phyloP scores from a whole-genome alignment of 2,329 filamentous ascomycete species.

The Pyricularia grisea region DNA sequence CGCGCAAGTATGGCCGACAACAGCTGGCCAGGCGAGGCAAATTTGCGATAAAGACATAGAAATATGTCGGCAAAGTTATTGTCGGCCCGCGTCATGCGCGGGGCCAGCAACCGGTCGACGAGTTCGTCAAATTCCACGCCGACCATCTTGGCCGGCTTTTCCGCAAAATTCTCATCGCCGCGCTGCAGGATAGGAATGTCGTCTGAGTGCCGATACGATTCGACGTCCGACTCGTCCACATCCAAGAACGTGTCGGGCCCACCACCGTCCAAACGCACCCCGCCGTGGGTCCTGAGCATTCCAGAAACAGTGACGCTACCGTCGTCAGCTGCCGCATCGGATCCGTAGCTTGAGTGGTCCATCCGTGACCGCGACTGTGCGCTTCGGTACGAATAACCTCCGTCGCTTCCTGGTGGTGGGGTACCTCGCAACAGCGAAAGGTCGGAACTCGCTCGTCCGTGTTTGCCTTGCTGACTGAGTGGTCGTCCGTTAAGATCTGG shows the following conservation, averaged over 20 bases:
- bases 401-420: conserved; percentile 29
- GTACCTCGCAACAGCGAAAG: conserved; percentile 50
- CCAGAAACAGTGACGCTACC: conserved; percentile 34
- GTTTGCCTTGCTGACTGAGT: conserved; percentile 52
- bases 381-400: conserved; percentile 25
- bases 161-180: conserved; percentile 49
- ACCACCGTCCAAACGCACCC: conserved; percentile 40
- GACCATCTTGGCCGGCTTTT: conserved; percentile 28
- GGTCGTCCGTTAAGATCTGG: conserved; percentile 37
- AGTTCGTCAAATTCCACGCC: conserved; percentile 59
- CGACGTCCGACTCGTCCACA: conserved; percentile 60
- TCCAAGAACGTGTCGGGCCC: conserved; percentile 51
- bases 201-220: conserved; percentile 57
- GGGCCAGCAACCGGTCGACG: conserved; percentile 76
- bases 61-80: conserved; percentile 84
- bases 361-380: conserved; percentile 33
- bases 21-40: conserved; percentile 71
- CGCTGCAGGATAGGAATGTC: conserved; percentile 59
- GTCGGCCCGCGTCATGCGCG: conserved; percentile 79
- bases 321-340: conserved; percentile 28
- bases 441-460: conserved; percentile 64
- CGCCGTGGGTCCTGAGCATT: conserved; percentile 37
- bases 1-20: conserved; percentile 69
- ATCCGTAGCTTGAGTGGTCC: conserved; percentile 27
- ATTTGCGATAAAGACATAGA: conserved; percentile 87